These are phyloP conservation scores for Neurospora tetrasperma DNA, from an alignment of 495 filamentous ascomycete genomes.

Conservation along the genomic window DNA sequence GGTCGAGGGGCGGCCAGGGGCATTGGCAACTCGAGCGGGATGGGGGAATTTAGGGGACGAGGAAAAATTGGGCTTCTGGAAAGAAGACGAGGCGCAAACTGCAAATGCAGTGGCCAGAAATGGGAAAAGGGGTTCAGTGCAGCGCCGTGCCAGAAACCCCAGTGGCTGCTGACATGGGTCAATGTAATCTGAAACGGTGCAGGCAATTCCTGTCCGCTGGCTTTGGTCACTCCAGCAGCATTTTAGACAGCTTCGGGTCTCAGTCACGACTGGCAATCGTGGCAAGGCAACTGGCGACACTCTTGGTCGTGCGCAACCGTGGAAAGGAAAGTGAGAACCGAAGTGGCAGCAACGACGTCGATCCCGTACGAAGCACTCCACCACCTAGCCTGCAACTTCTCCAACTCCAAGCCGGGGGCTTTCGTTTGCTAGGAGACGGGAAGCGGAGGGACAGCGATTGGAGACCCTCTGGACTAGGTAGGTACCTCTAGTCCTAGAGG, in stretches of 20 bases:
- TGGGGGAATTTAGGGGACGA: background rate
- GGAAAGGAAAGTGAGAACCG: background rate
- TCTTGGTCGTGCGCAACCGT: background rate
- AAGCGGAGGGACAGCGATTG: background rate
- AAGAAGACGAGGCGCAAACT: background rate
- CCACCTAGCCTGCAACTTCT: background rate
- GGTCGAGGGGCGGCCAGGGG: background rate
- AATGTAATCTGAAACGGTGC: background rate
- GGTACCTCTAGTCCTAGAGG: too few relatives aligned
- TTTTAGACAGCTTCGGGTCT: background rate
- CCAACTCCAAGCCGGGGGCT: background rate
- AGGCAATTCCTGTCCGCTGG: background rate
- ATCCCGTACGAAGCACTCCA: background rate
- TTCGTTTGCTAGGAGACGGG: background rate
- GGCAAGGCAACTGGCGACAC: conserved; percentile 1
- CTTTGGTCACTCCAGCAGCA: background rate
- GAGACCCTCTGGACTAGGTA: background rate
- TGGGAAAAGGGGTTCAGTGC: background rate
- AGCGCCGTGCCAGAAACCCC: background rate
- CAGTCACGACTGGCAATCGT: background rate
- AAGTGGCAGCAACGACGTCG: background rate
- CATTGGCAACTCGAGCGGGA: background rate
- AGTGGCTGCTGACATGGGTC: background rate
- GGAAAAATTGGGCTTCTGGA: background rate
- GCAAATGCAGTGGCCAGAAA: background rate